These are phyloP conservation scores for Coniochaeta sp. DNA, from an alignment of 2,329 filamentous ascomycete species.

Conservation along the genomic window DNA sequence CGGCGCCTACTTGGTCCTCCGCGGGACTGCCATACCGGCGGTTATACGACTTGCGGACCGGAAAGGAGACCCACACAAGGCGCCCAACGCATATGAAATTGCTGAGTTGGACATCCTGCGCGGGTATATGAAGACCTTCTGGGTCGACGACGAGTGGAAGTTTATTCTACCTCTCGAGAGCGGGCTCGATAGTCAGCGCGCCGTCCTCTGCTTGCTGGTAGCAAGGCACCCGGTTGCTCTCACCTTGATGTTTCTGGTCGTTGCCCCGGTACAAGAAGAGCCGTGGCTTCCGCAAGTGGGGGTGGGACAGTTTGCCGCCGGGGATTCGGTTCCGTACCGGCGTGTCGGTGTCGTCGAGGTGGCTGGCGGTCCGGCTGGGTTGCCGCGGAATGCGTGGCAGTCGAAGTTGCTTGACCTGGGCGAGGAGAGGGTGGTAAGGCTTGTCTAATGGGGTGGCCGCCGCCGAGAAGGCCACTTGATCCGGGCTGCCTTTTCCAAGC, in stretches of 20 bases:
- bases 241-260: not conserved
- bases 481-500: too few species aligned
- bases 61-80: not conserved
- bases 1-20: not conserved
- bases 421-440: not conserved
- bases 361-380: not conserved
- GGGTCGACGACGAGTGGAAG: not conserved
- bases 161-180: conserved; percentile 1
- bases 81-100: not conserved
- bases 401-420: not conserved
- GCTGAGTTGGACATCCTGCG: conserved; percentile 8
- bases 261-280: too few species aligned
- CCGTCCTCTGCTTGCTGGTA: not conserved
- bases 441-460: too few species aligned
- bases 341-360: not conserved
- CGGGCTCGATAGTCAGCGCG: not conserved
- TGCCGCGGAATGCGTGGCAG: not conserved
- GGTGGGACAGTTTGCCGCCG: not conserved
- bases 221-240: not conserved
- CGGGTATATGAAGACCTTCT: conserved; percentile 7
- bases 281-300: too few species aligned
- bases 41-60: not conserved
- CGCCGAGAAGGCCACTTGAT: too few species aligned
- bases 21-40: not conserved
- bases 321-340: not conserved